Conservation (phyloP, 805 yeast species). For the Saccharomyces kudriavzevii region DNA sequence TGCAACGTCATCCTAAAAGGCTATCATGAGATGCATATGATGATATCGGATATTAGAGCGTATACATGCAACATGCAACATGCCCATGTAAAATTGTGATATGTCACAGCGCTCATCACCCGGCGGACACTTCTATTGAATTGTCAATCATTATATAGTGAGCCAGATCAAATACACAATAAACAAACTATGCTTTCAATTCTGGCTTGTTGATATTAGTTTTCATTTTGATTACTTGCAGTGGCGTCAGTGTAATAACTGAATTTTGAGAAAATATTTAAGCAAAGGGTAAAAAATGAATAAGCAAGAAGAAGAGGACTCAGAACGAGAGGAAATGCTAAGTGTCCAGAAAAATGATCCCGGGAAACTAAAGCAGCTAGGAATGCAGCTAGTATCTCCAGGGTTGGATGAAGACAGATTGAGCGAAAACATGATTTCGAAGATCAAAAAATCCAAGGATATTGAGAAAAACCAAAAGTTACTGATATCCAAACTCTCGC, state of each 20-base stretch:
- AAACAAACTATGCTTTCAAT: neutral
- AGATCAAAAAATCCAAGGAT: conserved; percentile 19
- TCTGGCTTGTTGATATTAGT: neutral
- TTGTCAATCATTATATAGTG: neutral
- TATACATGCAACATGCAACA: neutral
- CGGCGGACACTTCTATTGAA: neutral
- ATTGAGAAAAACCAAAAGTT: conserved; percentile 20
- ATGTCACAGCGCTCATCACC: neutral
- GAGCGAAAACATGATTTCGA: conserved; percentile 19
- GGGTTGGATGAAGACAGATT: conserved; percentile 20
- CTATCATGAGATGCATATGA: neutral
- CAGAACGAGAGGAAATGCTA: neutral
- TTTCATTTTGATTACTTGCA: neutral
- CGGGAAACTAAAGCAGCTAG: conserved; percentile 12
- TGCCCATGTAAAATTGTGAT: neutral
- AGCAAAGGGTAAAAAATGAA: neutral
- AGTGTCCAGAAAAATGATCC: neutral
- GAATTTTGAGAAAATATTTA: neutral
- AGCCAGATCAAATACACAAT: neutral
- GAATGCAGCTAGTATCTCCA: conserved; percentile 23
- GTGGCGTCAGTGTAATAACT: neutral
- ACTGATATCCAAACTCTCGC: conserved; percentile 12
- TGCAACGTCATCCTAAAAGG: neutral
- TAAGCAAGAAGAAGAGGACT: neutral
- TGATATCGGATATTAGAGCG: neutral